Percentiles rank a stretch among this genome's conserved stretches.
These are phyloP conservation scores for Volvox africanus DNA, from an alignment of 139 green algal species.

Conservation along the genomic window DNA sequence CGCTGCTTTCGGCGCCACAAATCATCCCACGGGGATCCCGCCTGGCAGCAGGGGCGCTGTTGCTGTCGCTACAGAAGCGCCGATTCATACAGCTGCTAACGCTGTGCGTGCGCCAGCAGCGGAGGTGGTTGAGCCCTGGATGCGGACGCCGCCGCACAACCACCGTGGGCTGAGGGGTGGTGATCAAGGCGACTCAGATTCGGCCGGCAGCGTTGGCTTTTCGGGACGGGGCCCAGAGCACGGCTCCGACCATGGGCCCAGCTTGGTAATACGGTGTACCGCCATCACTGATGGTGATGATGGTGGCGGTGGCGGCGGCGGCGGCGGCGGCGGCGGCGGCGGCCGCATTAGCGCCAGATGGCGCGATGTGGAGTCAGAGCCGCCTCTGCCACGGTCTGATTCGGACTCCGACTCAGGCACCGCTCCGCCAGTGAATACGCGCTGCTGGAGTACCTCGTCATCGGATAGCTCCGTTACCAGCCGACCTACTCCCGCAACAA, in stretches of 20 bases:
- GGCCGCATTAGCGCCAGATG: neutral
- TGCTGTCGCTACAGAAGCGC: neutral
- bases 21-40: neutral
- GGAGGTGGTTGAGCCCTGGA: neutral
- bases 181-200: neutral
- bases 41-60: neutral
- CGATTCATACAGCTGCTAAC: too few relatives aligned
- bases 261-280: neutral
- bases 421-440: neutral
- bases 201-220: conserved; percentile 5
- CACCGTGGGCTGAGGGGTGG: neutral
- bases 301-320: neutral
- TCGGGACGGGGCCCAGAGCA: neutral
- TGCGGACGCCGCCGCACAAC: neutral
- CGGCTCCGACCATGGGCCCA: neutral
- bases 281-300: too few relatives aligned
- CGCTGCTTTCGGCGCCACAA: neutral
- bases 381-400: neutral
- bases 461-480: neutral
- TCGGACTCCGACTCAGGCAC: neutral
- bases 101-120: neutral
- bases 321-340: neutral
- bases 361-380: neutral
- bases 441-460: neutral
- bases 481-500: neutral